Percentiles rank a stretch among this genome's conserved stretches.
phyloP scores from a whole-genome alignment of 257 asterid genomes.

The Jacaranda copaia region DNA sequence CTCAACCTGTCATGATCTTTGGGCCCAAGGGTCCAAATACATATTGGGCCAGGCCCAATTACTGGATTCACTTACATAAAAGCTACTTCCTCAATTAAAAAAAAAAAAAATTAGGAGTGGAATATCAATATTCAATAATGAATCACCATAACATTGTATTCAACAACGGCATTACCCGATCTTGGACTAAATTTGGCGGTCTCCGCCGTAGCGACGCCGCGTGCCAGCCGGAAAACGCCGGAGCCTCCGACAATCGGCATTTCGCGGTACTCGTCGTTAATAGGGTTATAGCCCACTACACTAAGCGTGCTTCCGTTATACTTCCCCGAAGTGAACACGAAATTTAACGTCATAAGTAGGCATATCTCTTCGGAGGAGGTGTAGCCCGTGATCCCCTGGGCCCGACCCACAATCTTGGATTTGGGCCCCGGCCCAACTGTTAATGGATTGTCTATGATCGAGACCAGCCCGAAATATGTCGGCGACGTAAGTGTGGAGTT shows the following conservation, averaged over 20 bases:
- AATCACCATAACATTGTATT: constrained; percentile 47
- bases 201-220: constrained; percentile 46
- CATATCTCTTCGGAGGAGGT: constrained; percentile 37
- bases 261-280: constrained; percentile 39
- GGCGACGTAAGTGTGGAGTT: constrained; percentile 40
- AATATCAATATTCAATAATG: constrained; percentile 28
- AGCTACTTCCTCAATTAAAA: neutral
- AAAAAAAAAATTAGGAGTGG: too few relatives aligned
- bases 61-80: too few relatives aligned
- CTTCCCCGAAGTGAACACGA: constrained; percentile 42
- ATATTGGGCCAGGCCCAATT: neutral
- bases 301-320: constrained; percentile 52
- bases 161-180: constrained; percentile 48
- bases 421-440: constrained; percentile 36
- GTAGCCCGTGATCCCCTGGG: constrained; percentile 47
- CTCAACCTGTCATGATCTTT: too few relatives aligned
- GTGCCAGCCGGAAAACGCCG: constrained; percentile 51
- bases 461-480: constrained; percentile 37
- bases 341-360: constrained; percentile 38
- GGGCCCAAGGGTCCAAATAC: neutral
- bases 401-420: constrained; percentile 52
- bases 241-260: constrained; percentile 58
- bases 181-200: constrained; percentile 27
- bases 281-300: constrained; percentile 41
- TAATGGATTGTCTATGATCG: constrained; percentile 41